phyloP scores from a whole-genome alignment of 108 stramenopile genomes.

The Skeletonema marinoi region DNA sequence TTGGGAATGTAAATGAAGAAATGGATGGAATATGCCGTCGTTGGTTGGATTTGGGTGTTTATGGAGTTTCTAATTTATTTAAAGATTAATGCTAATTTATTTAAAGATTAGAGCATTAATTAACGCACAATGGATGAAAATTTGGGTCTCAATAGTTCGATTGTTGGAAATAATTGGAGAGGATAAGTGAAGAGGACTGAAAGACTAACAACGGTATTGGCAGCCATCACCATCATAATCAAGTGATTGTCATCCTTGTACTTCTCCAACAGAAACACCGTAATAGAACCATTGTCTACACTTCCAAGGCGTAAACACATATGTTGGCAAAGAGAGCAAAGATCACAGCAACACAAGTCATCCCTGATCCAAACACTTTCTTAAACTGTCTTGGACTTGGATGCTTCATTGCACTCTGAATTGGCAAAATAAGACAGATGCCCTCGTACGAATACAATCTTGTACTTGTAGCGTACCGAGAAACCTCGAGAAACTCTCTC shows the following conservation, averaged over 20 bases:
- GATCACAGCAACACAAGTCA: conserved; percentile 53
- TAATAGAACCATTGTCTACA: conserved; percentile 68
- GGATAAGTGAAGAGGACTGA: conserved; percentile 73
- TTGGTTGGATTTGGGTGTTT: no score
- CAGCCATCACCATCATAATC: conserved; percentile 43
- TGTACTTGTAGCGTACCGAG: no score
- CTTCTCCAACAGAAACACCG: conserved; percentile 66
- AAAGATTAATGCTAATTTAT: no score
- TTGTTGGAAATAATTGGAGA: conserved; percentile 62
- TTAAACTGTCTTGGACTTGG: conserved; percentile 45
- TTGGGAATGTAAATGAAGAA: no score
- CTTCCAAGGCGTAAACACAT: conserved; percentile 70
- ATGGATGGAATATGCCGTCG: no score
- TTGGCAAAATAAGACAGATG: conserved; percentile 69
- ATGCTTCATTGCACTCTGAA: conserved; percentile 64
- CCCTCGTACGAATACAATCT: conserved; percentile 78
- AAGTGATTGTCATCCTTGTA: conserved; percentile 14
- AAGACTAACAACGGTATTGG: conserved; percentile 58
- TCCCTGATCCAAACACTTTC: conserved; percentile 50
- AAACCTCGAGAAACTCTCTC: no score
- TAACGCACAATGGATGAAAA: no score
- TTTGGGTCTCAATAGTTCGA: conserved; percentile 61
- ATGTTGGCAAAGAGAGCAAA: conserved; percentile 51
- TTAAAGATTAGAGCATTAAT: no score
- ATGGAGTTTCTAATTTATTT: no score